Conservation (phyloP, 1,139 yeast genomes). For the Taphrina deformans region DNA sequence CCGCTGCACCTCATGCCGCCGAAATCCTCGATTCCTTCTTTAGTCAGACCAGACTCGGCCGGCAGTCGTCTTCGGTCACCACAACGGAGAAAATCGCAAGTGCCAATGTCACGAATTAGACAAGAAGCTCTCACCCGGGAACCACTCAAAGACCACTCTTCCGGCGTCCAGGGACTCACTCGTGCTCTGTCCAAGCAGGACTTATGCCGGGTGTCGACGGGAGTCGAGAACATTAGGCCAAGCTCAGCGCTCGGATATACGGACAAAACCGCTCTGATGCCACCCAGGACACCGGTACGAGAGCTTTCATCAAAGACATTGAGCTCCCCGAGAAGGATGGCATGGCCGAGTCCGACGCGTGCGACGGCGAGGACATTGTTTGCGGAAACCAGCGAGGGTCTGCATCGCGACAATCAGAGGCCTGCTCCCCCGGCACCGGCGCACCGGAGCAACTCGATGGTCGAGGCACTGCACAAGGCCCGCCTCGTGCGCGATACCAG, state of each 20-base stretch:
- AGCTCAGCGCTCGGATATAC: background rate
- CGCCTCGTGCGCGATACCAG: background rate
- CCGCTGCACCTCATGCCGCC: slow-evolving; percentile 28
- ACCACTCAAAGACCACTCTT: slow-evolving; percentile 5
- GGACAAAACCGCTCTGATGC: background rate
- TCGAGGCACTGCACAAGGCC: slow-evolving; percentile 16
- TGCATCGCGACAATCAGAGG: slow-evolving; percentile 22
- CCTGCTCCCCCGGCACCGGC: slow-evolving; percentile 24
- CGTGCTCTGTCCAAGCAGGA: slow-evolving; percentile 7
- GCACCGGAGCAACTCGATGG: background rate
- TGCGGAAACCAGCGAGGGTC: slow-evolving; percentile 3
- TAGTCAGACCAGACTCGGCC: slow-evolving; percentile 11
- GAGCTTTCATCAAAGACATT: background rate
- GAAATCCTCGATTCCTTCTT: background rate
- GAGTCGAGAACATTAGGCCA: slow-evolving; percentile 17
- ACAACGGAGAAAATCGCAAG: slow-evolving; percentile 26
- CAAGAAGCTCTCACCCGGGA: background rate
- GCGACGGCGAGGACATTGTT: slow-evolving; percentile 5
- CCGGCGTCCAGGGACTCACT: slow-evolving; percentile 14
- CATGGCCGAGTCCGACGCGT: slow-evolving; percentile 21
- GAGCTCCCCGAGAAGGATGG: background rate
- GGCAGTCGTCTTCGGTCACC: slow-evolving; percentile 11
- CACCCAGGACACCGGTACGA: slow-evolving; percentile 12
- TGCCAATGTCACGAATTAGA: slow-evolving; percentile 13
- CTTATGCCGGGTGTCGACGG: background rate